Evolutionary conservation across 2,329 filamentous ascomycete species (phyloP), one percentile per base, ranked within the genome.

Genomic region (Magnaporthiopsis incrustans): DNA sequence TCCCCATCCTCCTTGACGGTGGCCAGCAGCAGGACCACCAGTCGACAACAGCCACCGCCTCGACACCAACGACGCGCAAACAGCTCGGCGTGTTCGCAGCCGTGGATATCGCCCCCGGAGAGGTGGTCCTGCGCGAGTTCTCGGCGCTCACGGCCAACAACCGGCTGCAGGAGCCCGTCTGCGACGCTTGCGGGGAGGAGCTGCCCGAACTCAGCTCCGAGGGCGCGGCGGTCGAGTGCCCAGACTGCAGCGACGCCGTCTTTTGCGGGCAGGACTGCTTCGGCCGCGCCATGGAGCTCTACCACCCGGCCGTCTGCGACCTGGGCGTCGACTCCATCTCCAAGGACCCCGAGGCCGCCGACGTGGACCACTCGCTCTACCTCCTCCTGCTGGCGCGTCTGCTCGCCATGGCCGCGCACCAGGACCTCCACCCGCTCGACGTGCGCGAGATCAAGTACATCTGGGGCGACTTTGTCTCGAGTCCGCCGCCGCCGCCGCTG

Each of bases 21-120:
- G 58, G 56, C 44, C 83, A 82, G 64, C 76, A 77, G 33, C 79
- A 82, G 65, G 72, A 82, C 65, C 72, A 71, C 32, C 80, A 79
- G 68, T 78, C 81, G n/a, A 77, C 78, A 57, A 82, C 27, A 30
- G 27, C 81, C 22, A 1, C 44, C 22, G 10, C 44, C 22, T n/a
- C 22, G 8, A 50, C 15, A n/a, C 18, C 44, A 50, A 78, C 81
- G 11, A 88, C 84, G 6, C 88, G 87, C 69, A 83, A 85, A 66
- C 95, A 99, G 75, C 83, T 99, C 0, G 95, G 95, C 5, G 83
- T 99, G 4, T 98, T 98, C 73, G 94, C 93, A 10, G 91, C 87
- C 69, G 84, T 90, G 67, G 88, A 96, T 68, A 90, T 98, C 53
- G 77, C 80, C 0, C 85, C 92, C 0, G 90, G 90, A 12, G 90